phyloP scores from a whole-genome alignment of 768 basidiomycete genomes.

The Boletus rubroflammeus region DNA sequence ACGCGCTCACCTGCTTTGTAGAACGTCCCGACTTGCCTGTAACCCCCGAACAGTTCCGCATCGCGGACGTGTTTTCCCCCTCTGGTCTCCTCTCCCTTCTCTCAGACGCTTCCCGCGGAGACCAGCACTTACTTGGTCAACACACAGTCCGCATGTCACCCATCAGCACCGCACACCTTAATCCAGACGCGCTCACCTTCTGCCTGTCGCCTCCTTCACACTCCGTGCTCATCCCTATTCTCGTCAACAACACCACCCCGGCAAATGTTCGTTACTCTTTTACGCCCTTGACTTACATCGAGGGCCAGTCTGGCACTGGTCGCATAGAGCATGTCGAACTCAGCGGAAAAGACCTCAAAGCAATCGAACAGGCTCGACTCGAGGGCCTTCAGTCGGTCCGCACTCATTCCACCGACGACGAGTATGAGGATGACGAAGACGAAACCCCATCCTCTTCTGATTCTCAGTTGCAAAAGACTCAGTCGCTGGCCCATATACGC shows the following conservation, averaged over 20 bases:
- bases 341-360: slow-evolving; percentile 59
- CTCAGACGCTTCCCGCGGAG: slow-evolving; percentile 35
- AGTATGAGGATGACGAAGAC: slow-evolving; percentile 61
- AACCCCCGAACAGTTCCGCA: slow-evolving; percentile 42
- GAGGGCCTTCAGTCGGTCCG: slow-evolving; percentile 48
- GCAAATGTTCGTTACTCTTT: slow-evolving; percentile 69
- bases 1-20: slow-evolving; percentile 16
- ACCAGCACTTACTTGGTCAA: slow-evolving; percentile 72
- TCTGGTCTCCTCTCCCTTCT: slow-evolving; percentile 49
- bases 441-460: slow-evolving; percentile 31
- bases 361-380: slow-evolving; percentile 57
- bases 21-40: slow-evolving; percentile 38
- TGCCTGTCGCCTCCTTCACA: slow-evolving; percentile 58
- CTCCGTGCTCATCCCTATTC: slow-evolving; percentile 70
- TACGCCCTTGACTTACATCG: slow-evolving; percentile 55
- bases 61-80: slow-evolving; percentile 48
- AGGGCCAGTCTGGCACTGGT: slow-evolving; percentile 35
- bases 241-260: slow-evolving; percentile 88
- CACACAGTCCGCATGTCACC: slow-evolving; percentile 92
- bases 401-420: slow-evolving; percentile 50
- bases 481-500: slow-evolving; percentile 69
- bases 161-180: slow-evolving; percentile 88
- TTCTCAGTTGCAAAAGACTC: slow-evolving; percentile 64
- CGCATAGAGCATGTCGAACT: slow-evolving; percentile 56
- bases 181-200: slow-evolving; percentile 69